Base-by-base conservation (phyloP, 2,329 filamentous ascomycete species). In the Cercospora canescens region DNA sequence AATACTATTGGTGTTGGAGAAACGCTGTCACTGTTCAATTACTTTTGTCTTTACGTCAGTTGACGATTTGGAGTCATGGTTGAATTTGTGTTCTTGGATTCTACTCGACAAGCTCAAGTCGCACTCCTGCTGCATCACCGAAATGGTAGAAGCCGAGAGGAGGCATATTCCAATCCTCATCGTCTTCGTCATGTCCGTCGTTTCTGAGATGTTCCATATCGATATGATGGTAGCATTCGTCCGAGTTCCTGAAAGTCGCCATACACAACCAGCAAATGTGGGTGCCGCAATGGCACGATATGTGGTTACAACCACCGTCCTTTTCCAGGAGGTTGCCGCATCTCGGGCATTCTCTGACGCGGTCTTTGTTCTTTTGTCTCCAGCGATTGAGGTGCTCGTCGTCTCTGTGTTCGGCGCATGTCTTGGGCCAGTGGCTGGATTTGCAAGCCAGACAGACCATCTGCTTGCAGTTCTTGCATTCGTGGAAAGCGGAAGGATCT, bases 261-360 rank as follows among this genome's bases (percentile, higher is more conserved):
- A 35, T 24, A 18, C 41, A 61, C 1, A 32, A n/a, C 59, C 59
- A 61, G 45, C 59, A 50, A n/a, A 61, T 34, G 16, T 61, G 59
- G 4, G 45, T 30, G 12, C 39, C 39, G 18, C 59, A 61, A 14
- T 50, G 35, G 16, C 59, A 61, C 4, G 41, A 9, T 11, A 61
- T 28, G 34, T 61, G 59, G 5, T 50, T 34, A 28, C 59, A 61
- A 11, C 59, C 59, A 21, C 48, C 59, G 11, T 18, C 37, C 59
- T 61, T 61, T n/a, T 50, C 59, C 18, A 61, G 16, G 18, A 12
- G 1, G 18, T 16, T 61, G 28, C 28, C 18, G 41, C 39, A 61
- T 5, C 21, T 54, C 14, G 59, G 59, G n/a, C 59, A 61, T 18
- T 35, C 59, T 28, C 52, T 50, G 12, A 50, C 8, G 28, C 39